Conservation (phyloP, 352 stramenopile genomes). For the Ophiocytium majus region DNA sequence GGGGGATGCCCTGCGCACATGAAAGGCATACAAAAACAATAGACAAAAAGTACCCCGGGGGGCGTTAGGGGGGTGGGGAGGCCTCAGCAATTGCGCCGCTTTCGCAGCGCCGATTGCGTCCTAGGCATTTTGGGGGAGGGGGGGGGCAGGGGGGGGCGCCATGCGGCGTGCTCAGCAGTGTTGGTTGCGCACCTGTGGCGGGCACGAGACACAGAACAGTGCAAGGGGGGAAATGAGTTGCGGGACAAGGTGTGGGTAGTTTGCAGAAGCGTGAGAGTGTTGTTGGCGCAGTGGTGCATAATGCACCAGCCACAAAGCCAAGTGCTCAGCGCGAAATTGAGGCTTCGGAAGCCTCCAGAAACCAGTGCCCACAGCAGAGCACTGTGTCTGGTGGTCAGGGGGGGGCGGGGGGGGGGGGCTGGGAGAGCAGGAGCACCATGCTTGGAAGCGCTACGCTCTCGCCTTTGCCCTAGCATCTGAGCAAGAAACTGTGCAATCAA, state of each 20-base stretch:
- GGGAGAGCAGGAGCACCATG: background rate
- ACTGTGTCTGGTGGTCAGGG: too few species aligned
- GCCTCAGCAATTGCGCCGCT: background rate
- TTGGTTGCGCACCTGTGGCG: too few species aligned
- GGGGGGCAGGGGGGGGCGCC: background rate
- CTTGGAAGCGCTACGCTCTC: background rate
- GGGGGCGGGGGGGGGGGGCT: too few species aligned
- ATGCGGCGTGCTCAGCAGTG: background rate
- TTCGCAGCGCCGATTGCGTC: background rate
- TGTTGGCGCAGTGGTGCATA: background rate
- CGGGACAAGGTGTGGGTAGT: background rate
- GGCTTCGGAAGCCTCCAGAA: too few species aligned
- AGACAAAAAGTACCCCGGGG: background rate
- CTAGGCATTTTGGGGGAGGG: background rate
- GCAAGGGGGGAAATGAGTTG: background rate
- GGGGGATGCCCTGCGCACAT: slow-evolving; percentile 82
- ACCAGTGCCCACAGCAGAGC: too few species aligned
- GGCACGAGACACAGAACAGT: background rate
- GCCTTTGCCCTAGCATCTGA: background rate
- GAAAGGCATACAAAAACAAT: background rate
- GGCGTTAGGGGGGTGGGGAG: slow-evolving; percentile 13
- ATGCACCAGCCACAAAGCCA: background rate
- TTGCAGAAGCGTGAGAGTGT: background rate
- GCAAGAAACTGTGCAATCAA: background rate
- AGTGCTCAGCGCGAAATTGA: too few species aligned